A percentile compares a stretch with the other conserved stretches of the same genome.
phyloP scores from a whole-genome alignment of 2,329 filamentous ascomycete genomes.

The Alternaria panax region DNA sequence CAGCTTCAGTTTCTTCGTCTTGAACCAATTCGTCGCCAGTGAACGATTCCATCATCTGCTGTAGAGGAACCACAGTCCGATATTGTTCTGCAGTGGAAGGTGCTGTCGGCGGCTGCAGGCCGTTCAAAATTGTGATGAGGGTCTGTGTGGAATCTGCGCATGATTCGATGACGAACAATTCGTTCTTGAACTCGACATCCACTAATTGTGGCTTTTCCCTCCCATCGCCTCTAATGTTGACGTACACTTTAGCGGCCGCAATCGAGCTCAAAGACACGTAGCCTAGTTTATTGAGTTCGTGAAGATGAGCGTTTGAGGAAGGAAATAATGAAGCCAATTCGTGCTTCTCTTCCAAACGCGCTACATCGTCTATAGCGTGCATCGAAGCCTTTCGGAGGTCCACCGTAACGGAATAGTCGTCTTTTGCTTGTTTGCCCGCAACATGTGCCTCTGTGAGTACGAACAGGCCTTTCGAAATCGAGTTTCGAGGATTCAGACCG shows the following conservation, averaged over 20 bases:
- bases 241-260: slow-evolving; percentile 75
- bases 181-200: slow-evolving; percentile 82
- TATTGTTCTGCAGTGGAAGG: slow-evolving; percentile 86
- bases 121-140: slow-evolving; percentile 78
- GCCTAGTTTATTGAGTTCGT: slow-evolving; percentile 66
- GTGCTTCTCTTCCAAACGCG: slow-evolving; percentile 51
- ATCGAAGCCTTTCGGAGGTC: slow-evolving; percentile 82
- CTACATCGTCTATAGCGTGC: slow-evolving; percentile 79
- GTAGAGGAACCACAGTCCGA: slow-evolving; percentile 82
- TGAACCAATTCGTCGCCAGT: slow-evolving; percentile 81
- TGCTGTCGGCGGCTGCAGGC: slow-evolving; percentile 80
- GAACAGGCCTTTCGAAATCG: slow-evolving; percentile 77
- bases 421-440: slow-evolving; percentile 70
- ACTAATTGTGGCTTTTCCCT: slow-evolving; percentile 70
- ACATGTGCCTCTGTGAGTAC: slow-evolving; percentile 81
- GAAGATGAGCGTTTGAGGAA: slow-evolving; percentile 54
- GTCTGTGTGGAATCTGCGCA: slow-evolving; percentile 98
- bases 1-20: slow-evolving; percentile 63
- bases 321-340: slow-evolving; percentile 17
- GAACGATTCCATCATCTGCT: slow-evolving; percentile 89
- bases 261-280: slow-evolving; percentile 89
- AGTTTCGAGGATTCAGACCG: slow-evolving; percentile 80
- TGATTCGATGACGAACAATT: slow-evolving; percentile 88
- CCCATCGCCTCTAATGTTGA: slow-evolving; percentile 66
- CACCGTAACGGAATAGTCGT: slow-evolving; percentile 68